Percentiles rank a stretch among this genome's conserved stretches.
These are phyloP conservation scores for Brassica balearica DNA, from an alignment of 441 rosid species.

Conservation along the genomic window DNA sequence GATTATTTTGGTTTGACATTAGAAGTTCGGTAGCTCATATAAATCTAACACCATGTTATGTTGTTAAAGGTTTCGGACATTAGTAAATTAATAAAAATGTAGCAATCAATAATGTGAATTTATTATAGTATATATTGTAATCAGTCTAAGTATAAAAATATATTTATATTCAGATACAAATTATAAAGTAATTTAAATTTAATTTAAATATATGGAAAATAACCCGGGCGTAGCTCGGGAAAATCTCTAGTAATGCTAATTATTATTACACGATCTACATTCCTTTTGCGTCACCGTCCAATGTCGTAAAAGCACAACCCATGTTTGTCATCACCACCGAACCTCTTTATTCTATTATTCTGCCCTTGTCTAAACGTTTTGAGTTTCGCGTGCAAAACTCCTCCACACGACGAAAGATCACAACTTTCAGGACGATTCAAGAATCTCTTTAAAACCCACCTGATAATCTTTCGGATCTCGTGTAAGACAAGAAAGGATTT, in stretches of 20 bases:
- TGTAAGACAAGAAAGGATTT: neutral
- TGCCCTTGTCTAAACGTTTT: conserved; percentile 14
- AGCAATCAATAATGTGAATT: neutral
- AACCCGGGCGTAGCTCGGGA: too few species aligned
- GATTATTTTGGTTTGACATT: too few species aligned
- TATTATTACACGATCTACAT: conserved; percentile 17
- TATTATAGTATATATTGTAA: too few species aligned
- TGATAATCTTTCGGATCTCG: conserved; percentile 10
- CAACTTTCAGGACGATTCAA: conserved; percentile 2
- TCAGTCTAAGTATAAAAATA: too few species aligned
- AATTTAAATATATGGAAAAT: too few species aligned
- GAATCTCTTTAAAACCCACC: neutral
- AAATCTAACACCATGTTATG: too few species aligned
- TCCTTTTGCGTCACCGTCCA: conserved; percentile 26
- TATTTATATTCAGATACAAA: too few species aligned
- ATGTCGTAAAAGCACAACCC: neutral
- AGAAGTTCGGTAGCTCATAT: neutral
- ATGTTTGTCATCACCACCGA: conserved; percentile 27
- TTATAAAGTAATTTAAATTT: too few species aligned
- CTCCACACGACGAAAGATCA: conserved; percentile 20
- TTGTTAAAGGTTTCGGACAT: neutral
- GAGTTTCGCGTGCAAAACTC: conserved; percentile 11
- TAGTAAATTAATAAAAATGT: too few species aligned
- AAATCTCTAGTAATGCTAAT: neutral
- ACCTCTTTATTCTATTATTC: neutral